Conservation (phyloP, 306 rosid genomes). For the Morella rubra region DNA sequence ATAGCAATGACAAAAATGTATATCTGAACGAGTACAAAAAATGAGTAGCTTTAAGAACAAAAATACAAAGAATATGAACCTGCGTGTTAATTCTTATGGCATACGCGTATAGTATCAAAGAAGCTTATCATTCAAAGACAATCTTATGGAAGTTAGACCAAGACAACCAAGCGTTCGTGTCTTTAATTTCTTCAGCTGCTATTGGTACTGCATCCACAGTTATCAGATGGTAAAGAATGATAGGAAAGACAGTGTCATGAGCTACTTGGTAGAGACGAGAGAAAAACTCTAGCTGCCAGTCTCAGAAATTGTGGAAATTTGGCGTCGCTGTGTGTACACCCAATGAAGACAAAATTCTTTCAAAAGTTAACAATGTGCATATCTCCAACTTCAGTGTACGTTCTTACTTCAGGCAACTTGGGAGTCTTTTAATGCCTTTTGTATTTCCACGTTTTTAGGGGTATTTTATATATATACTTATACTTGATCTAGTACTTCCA, state of each 20-base stretch:
- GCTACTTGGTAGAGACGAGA: background rate
- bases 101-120: background rate
- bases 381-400: background rate
- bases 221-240: too few species aligned
- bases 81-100: background rate
- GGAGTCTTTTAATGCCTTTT: too few species aligned
- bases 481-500: too few species aligned
- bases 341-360: background rate
- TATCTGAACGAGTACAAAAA: background rate
- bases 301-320: too few species aligned
- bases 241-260: background rate
- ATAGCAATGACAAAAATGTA: slow-evolving; percentile 20
- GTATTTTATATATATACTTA: too few species aligned
- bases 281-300: background rate
- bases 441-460: too few species aligned
- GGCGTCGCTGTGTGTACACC: background rate
- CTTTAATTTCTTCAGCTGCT: background rate
- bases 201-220: background rate
- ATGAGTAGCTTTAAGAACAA: background rate
- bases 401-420: background rate
- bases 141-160: background rate
- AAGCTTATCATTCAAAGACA: background rate
- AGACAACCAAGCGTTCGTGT: background rate
- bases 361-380: background rate
- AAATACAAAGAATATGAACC: slow-evolving; percentile 2